Conservation (phyloP, 495 filamentous ascomycete species). For the Aspergillus campestris region DNA sequence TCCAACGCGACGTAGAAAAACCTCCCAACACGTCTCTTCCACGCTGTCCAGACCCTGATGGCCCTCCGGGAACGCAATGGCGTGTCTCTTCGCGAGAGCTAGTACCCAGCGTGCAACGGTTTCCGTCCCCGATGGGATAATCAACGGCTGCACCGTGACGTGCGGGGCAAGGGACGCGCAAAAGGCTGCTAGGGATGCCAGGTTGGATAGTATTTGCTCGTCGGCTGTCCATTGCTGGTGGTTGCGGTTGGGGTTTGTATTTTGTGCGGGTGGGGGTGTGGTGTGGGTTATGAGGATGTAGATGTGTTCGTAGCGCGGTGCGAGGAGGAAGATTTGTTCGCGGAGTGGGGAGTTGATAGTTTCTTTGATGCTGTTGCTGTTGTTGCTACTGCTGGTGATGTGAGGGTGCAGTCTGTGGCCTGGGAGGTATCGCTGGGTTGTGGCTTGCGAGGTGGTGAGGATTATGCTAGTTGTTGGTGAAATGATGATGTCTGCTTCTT, state of each 20-base stretch:
- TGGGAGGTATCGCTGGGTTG: constrained; percentile 62
- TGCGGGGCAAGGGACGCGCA: constrained; percentile 6
- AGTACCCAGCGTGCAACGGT: constrained; percentile 29
- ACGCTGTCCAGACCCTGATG: neutral
- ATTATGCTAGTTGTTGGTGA: constrained; percentile 64
- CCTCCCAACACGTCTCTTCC: constrained; percentile 60
- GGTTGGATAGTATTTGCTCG: constrained; percentile 3
- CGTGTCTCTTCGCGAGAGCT: constrained; percentile 21
- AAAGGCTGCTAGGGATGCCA: constrained; percentile 10
- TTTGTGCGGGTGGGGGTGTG: constrained; percentile 2
- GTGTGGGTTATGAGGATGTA: constrained; percentile 51
- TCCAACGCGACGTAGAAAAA: constrained; percentile 63
- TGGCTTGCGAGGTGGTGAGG: constrained; percentile 61
- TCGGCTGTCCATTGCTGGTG: constrained; percentile 1
- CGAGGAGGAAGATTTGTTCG: constrained; percentile 46
- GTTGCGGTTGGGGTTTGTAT: neutral
- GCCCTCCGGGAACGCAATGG: neutral
- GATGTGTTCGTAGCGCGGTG: constrained; percentile 58
- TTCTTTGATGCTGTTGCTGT: neutral
- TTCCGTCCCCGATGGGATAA: constrained; percentile 26
- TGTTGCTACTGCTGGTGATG: constrained; percentile 1
- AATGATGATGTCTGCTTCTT: constrained; percentile 69
- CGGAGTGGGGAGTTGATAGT: constrained; percentile 39
- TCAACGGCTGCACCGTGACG: constrained; percentile 25
- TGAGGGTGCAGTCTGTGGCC: constrained; percentile 32